Conservation (phyloP, 768 basidiomycete species). For the Podaxis mareebaensis region DNA sequence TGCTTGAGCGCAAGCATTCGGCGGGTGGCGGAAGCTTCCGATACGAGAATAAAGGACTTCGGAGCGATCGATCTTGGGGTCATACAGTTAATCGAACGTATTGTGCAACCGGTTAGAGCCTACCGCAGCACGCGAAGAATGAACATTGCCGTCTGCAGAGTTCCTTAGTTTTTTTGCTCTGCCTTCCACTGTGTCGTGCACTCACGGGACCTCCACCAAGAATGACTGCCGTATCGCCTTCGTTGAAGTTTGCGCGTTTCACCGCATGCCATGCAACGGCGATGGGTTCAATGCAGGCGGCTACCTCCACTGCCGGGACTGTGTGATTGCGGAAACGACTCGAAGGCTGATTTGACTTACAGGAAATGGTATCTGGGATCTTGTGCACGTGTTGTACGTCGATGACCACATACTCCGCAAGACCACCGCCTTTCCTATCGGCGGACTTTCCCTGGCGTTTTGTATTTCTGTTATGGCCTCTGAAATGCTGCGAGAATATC, state of each 20-base stretch:
- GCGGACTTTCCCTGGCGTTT: constrained; percentile 29
- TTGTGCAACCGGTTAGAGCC: neutral
- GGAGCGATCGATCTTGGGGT: constrained; percentile 30
- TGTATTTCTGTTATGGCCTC: neutral
- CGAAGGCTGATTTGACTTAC: constrained; percentile 26
- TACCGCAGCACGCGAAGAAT: constrained; percentile 38
- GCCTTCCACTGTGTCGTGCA: constrained; percentile 1
- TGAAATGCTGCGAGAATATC: neutral
- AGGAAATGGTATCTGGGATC: constrained; percentile 36
- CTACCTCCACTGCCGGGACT: constrained; percentile 41
- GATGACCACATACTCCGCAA: constrained; percentile 42
- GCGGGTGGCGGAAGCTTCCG: constrained; percentile 40
- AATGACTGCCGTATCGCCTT: constrained; percentile 41
- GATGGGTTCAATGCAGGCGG: constrained; percentile 47
- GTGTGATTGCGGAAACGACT: neutral
- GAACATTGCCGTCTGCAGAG: constrained; percentile 36
- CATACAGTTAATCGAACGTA: neutral
- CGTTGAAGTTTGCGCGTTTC: constrained; percentile 37
- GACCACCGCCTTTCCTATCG: constrained; percentile 41
- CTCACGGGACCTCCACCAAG: constrained; percentile 47
- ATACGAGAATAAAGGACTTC: constrained; percentile 32
- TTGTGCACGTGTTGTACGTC: constrained; percentile 37
- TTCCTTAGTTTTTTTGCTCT: neutral
- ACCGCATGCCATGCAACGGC: constrained; percentile 48
- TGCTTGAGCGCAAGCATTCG: constrained; percentile 36